Conservation (phyloP, 2,329 filamentous ascomycete genomes). For the Aspergillus aculeatinus region DNA sequence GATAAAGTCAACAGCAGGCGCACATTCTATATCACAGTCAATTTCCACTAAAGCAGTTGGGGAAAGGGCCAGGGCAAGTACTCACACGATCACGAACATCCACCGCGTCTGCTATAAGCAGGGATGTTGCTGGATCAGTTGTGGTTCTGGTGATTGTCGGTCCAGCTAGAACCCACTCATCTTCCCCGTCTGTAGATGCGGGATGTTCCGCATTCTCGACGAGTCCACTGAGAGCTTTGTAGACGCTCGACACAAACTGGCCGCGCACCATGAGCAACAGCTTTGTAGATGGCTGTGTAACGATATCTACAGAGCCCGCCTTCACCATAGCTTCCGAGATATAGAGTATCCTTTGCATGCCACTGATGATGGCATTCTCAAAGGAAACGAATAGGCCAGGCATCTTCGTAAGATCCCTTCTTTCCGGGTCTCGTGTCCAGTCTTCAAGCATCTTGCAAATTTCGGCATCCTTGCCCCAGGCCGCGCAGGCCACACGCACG, state of each 20-base stretch:
- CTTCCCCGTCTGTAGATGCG: slow-evolving; percentile 59
- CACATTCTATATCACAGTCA: slow-evolving; percentile 63
- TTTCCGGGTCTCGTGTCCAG: slow-evolving; percentile 81
- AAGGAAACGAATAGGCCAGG: slow-evolving; percentile 82
- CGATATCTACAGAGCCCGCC: slow-evolving; percentile 70
- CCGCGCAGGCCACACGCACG: slow-evolving; percentile 78
- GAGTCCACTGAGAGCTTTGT: slow-evolving; percentile 91
- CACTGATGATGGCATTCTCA: slow-evolving; percentile 74
- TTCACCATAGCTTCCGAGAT: slow-evolving; percentile 81
- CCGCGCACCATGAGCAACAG: slow-evolving; percentile 85
- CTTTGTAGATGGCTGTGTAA: slow-evolving; percentile 81
- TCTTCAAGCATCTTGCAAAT: slow-evolving; percentile 90
- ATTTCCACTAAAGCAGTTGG: neutral
- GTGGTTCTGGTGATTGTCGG: slow-evolving; percentile 30
- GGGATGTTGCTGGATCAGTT: slow-evolving; percentile 37
- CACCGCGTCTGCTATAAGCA: slow-evolving; percentile 50
- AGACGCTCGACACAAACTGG: slow-evolving; percentile 90
- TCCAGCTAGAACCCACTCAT: slow-evolving; percentile 53
- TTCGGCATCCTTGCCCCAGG: slow-evolving; percentile 92
- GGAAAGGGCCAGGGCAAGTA: slow-evolving; percentile 2
- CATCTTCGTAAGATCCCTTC: slow-evolving; percentile 86
- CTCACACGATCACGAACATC: slow-evolving; percentile 56
- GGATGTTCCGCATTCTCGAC: slow-evolving; percentile 91
- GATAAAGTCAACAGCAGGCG: slow-evolving; percentile 92
- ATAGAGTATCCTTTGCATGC: slow-evolving; percentile 95